Percentiles rank a stretch among this genome's conserved stretches.
Evolutionary conservation across 1,284 basidiomycete species (phyloP).

Genomic region (Tilletia caries): DNA sequence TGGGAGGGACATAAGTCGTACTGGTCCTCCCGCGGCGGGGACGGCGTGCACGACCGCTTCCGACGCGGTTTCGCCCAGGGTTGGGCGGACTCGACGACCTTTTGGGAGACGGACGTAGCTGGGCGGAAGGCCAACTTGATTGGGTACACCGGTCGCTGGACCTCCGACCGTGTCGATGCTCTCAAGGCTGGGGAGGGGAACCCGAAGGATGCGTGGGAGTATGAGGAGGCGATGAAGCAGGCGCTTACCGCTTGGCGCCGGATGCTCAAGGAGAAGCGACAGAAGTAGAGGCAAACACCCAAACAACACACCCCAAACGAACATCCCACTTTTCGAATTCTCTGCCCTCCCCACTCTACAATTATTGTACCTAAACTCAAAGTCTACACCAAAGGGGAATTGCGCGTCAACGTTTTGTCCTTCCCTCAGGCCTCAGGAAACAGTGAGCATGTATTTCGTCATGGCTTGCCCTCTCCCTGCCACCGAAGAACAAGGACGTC

Average conservation of each 20-base stretch:
- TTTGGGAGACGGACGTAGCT: constrained; percentile 10
- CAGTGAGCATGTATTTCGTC: neutral
- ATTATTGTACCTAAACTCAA: neutral
- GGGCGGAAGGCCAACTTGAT: constrained; percentile 10
- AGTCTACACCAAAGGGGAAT: neutral
- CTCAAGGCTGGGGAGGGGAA: constrained; percentile 62
- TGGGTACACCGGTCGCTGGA: constrained; percentile 20
- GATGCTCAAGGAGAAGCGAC: constrained; percentile 8
- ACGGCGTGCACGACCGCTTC: constrained; percentile 15
- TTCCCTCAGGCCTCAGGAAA: no score
- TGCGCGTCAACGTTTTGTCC: no score
- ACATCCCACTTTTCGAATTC: no score
- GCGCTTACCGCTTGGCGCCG: constrained; percentile 51
- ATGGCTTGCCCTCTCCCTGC: neutral
- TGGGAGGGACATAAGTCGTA: constrained; percentile 22
- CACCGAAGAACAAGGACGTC: constrained; percentile 10
- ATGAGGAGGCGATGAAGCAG: constrained; percentile 62
- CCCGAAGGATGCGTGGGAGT: constrained; percentile 50
- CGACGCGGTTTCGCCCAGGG: constrained; percentile 17
- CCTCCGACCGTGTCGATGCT: neutral
- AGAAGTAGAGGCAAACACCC: no score
- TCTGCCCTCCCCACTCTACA: neutral
- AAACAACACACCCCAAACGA: no score
- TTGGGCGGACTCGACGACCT: constrained; percentile 14
- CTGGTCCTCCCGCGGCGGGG: constrained; percentile 16